A percentile compares a stretch with the other conserved stretches of the same genome.
phyloP scores from a whole-genome alignment of 495 filamentous ascomycete genomes.

The Pyrenula aspistea region DNA sequence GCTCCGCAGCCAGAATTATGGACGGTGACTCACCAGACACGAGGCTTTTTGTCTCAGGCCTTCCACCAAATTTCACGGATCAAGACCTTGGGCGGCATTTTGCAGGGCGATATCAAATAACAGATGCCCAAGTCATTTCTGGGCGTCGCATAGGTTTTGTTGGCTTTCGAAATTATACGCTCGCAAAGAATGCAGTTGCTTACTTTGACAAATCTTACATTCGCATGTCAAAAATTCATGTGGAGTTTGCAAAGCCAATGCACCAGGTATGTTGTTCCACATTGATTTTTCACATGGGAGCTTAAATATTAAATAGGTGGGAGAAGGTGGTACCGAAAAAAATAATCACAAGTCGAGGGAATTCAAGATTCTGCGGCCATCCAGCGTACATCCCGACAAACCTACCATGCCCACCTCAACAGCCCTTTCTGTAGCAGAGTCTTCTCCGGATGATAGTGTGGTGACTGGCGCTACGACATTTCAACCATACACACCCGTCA shows the following conservation, averaged over 20 bases:
- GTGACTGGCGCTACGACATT: neutral
- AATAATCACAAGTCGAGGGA: too few species aligned
- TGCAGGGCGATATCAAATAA: constrained; percentile 59
- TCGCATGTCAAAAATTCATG: constrained; percentile 87
- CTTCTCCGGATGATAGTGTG: neutral
- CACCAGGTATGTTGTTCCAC: neutral
- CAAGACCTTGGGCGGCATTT: constrained; percentile 88
- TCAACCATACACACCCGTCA: neutral
- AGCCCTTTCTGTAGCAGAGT: neutral
- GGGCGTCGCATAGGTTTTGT: constrained; percentile 89
- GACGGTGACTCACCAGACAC: constrained; percentile 21
- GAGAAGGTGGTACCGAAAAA: too few species aligned
- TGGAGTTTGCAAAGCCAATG: constrained; percentile 63
- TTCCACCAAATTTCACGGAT: constrained; percentile 59
- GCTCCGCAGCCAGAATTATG: too few species aligned
- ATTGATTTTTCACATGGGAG: too few species aligned
- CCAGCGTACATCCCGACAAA: neutral
- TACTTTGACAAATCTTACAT: constrained; percentile 94
- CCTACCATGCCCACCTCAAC: too few species aligned
- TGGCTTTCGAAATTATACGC: constrained; percentile 75
- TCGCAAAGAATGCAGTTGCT: constrained; percentile 69
- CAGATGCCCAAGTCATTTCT: constrained; percentile 82
- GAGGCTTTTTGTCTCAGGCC: constrained; percentile 80
- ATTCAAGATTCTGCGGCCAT: too few species aligned
- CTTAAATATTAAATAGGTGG: too few species aligned